Conservation (phyloP, 331 rosid genomes). For the Rosa hybrid region DNA sequence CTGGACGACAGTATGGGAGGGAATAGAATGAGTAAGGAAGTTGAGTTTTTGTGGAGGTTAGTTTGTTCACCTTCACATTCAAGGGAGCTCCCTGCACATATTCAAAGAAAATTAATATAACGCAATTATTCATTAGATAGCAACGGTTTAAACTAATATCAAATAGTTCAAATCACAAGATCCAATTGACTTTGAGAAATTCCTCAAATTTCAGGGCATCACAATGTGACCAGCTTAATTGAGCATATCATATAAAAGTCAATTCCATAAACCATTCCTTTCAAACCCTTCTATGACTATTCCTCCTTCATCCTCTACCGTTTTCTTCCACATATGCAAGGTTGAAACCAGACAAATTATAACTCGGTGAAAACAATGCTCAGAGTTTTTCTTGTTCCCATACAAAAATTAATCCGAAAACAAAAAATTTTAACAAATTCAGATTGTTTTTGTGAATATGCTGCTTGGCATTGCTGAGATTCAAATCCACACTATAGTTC, state of each 20-base stretch:
- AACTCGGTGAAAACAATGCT: not conserved
- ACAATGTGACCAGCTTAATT: not conserved
- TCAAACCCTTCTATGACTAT: not conserved
- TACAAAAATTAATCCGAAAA: not conserved
- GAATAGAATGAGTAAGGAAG: conserved; percentile 88
- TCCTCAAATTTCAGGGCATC: not conserved
- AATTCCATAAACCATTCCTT: not conserved
- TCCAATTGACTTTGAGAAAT: not conserved
- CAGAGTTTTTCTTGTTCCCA: not conserved
- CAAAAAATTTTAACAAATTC: not conserved
- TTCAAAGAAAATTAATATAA: not conserved
- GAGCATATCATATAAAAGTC: not conserved
- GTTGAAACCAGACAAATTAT: too few relatives aligned
- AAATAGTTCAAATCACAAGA: not conserved
- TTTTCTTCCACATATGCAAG: not conserved
- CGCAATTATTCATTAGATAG: not conserved
- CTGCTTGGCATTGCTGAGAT: not conserved
- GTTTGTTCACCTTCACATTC: conserved; percentile 88
- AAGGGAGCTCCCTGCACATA: conserved; percentile 68
- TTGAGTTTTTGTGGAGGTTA: conserved; percentile 88
- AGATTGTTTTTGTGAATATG: not conserved
- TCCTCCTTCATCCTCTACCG: not conserved
- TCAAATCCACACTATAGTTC: not conserved
- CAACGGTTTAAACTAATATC: not conserved
- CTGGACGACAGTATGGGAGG: conserved; percentile 77